phyloP scores from a whole-genome alignment of 1,284 basidiomycete species.

The Schizophyllum amplum region DNA sequence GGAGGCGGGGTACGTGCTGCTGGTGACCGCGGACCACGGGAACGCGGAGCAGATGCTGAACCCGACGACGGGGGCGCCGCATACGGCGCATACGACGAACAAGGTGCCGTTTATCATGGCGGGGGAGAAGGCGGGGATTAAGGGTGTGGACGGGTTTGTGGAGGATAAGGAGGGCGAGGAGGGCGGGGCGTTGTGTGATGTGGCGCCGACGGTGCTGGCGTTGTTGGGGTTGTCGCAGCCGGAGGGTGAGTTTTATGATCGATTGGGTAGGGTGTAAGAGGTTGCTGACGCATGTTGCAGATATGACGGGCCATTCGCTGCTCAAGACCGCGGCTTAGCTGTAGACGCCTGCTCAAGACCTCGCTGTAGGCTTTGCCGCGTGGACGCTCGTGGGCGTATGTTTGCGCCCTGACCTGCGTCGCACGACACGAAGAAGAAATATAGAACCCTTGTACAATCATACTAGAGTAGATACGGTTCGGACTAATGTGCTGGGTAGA shows the following conservation, averaged over 20 bases:
- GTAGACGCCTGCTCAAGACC: not conserved
- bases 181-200: slow-evolving; percentile 75
- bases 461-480: not conserved
- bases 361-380: too few species aligned
- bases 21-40: slow-evolving; percentile 88
- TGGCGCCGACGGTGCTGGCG: slow-evolving; percentile 79
- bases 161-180: slow-evolving; percentile 41
- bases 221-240: slow-evolving; percentile 60
- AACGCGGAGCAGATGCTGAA: slow-evolving; percentile 92
- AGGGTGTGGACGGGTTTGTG: not conserved
- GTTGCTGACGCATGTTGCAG: slow-evolving; percentile 20
- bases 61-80: slow-evolving; percentile 72
- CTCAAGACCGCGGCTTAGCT: slow-evolving; percentile 15
- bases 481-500: not conserved
- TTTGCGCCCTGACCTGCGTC: too few species aligned
- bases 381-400: too few species aligned
- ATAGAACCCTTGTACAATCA: not conserved
- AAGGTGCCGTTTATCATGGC: slow-evolving; percentile 70
- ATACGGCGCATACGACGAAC: slow-evolving; percentile 83
- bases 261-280: slow-evolving; percentile 4
- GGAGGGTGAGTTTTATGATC: slow-evolving; percentile 33
- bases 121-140: slow-evolving; percentile 35
- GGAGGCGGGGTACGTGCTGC: slow-evolving; percentile 75
- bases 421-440: not conserved
- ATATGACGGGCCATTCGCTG: slow-evolving; percentile 52